Evolutionary conservation across 179 eudicot genomes (phyloP).

Genomic region (Gypsophila paniculata): DNA sequence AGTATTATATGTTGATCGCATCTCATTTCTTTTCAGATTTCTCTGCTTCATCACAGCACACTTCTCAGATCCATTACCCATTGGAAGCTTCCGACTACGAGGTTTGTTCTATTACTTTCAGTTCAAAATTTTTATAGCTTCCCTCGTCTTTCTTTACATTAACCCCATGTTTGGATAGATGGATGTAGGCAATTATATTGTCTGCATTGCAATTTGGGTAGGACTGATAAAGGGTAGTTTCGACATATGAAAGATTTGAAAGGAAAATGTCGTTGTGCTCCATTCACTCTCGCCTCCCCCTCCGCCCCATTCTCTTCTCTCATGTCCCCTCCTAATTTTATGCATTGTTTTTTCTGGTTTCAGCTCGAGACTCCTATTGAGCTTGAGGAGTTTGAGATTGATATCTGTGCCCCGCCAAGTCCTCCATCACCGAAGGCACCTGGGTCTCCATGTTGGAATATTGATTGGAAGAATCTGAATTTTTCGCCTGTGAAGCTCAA

Average conservation of each 20-base stretch:
- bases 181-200: too few species aligned
- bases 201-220: too few species aligned
- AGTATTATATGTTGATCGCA: too few species aligned
- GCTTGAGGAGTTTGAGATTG: slow-evolving; percentile 36
- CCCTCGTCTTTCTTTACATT: too few species aligned
- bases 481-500: slow-evolving; percentile 35
- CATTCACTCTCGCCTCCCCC: neutral
- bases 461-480: slow-evolving; percentile 22
- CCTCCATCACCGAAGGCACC: slow-evolving; percentile 27
- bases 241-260: too few species aligned
- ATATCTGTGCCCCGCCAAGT: slow-evolving; percentile 19
- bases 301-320: neutral
- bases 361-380: slow-evolving; percentile 33
- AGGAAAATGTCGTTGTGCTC: neutral
- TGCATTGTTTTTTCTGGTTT: slow-evolving; percentile 12
- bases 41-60: neutral
- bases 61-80: neutral
- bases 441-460: slow-evolving; percentile 19
- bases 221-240: too few species aligned
- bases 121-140: neutral
- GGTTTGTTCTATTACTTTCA: neutral
- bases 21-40: slow-evolving; percentile 18
- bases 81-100: neutral
- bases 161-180: too few species aligned
- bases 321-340: too few species aligned